phyloP scores from a whole-genome alignment of 1,284 basidiomycete species.

The Boletellus sp. region DNA sequence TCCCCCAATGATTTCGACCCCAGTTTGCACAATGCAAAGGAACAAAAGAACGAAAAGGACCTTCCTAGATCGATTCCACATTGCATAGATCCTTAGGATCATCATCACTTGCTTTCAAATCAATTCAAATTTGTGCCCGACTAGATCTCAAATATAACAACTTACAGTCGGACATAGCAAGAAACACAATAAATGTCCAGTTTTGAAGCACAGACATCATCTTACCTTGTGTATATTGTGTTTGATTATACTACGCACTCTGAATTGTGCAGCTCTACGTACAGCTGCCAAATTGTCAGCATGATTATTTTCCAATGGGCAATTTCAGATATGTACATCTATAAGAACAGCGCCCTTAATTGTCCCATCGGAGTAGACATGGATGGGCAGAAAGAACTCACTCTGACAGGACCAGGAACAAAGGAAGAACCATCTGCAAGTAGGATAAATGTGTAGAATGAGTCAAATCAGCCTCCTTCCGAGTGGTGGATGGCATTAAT shows the following conservation, averaged over 20 bases:
- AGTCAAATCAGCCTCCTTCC: not conserved
- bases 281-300: not conserved
- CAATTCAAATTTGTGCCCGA: not conserved
- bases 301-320: not conserved
- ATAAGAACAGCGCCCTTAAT: not conserved
- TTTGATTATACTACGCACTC: not conserved
- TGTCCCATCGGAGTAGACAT: not conserved
- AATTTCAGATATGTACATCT: not conserved
- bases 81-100: not conserved
- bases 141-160: not conserved
- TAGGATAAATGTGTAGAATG: not conserved
- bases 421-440: not conserved
- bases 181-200: not conserved
- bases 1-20: not conserved
- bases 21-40: not conserved
- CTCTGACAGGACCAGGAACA: not conserved
- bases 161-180: not conserved
- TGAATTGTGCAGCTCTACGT: not conserved
- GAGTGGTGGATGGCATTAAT: not conserved
- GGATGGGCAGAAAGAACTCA: not conserved
- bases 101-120: not conserved
- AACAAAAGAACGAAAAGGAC: not conserved
- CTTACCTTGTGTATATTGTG: not conserved
- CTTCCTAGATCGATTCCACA: not conserved
- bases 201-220: not conserved